phyloP scores from a whole-genome alignment of 2,329 filamentous ascomycete genomes.

The Neocucurbitaria cava region DNA sequence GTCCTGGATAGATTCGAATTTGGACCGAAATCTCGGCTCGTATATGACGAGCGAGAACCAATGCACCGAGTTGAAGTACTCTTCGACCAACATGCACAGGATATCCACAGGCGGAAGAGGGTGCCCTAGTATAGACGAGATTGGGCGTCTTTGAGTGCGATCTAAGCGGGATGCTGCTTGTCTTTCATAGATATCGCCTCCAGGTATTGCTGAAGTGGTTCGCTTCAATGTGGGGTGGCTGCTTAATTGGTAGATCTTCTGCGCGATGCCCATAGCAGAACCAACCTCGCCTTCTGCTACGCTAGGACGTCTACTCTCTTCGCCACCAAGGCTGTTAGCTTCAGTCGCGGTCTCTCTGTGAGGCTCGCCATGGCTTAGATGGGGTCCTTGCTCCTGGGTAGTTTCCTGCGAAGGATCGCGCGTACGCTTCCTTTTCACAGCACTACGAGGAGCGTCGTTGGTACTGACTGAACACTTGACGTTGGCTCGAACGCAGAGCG shows the following conservation, averaged over 20 bases:
- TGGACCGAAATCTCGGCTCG: slow-evolving; percentile 50
- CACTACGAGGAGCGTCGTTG: not conserved
- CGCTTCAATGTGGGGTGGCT: slow-evolving; percentile 30
- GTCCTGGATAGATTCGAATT: slow-evolving; percentile 42
- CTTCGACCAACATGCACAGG: slow-evolving; percentile 46
- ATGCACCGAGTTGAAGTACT: slow-evolving; percentile 53
- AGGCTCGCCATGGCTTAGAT: not conserved
- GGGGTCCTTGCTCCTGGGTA: slow-evolving; percentile 4
- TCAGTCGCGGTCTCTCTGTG: not conserved
- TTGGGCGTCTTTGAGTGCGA: slow-evolving; percentile 25
- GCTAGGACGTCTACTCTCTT: slow-evolving; percentile 5
- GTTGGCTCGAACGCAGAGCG: slow-evolving; percentile 41
- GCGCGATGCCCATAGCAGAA: slow-evolving; percentile 47
- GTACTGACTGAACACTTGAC: slow-evolving; percentile 13
- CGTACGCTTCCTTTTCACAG: slow-evolving; percentile 11
- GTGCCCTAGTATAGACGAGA: slow-evolving; percentile 15
- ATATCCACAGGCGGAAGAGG: slow-evolving; percentile 38
- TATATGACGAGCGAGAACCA: slow-evolving; percentile 56
- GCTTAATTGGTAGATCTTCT: slow-evolving; percentile 12
- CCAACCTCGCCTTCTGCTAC: slow-evolving; percentile 31
- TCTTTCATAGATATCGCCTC: not conserved
- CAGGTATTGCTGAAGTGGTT: slow-evolving; percentile 39
- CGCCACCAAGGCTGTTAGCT: not conserved
- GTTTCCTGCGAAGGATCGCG: slow-evolving; percentile 3
- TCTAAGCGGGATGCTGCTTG: slow-evolving; percentile 5